phyloP scores from a whole-genome alignment of 2,329 filamentous ascomycete genomes.

The Cladosporium sp. region DNA sequence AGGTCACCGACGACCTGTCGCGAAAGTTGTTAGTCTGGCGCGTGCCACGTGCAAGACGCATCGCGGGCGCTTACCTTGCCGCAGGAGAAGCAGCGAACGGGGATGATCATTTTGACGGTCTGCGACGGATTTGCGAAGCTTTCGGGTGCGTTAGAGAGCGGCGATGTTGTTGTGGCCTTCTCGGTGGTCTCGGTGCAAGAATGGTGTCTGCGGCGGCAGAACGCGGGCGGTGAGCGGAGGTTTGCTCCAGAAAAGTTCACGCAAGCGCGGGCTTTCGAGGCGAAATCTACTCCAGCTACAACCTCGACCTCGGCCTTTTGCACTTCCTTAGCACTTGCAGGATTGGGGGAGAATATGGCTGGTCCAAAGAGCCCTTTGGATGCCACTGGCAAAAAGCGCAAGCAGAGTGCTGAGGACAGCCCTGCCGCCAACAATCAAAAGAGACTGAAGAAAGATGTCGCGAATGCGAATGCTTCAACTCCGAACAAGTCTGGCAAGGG shows the following conservation, averaged over 20 bases:
- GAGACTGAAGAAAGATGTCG: conserved; percentile 6
- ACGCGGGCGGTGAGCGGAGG: not conserved
- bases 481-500: conserved; percentile 2
- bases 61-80: conserved; percentile 68
- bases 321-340: no score
- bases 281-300: no score
- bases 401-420: conserved; percentile 10
- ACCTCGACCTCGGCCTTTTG: no score
- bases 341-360: not conserved
- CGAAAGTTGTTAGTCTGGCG: conserved; percentile 26
- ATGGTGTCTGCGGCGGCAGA: not conserved
- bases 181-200: not conserved
- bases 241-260: not conserved
- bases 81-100: conserved; percentile 96
- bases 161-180: no score
- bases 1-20: conserved; percentile 87
- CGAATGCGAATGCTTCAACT: conserved; percentile 1
- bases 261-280: no score
- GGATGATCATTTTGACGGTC: conserved; percentile 82
- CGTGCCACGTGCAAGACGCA: conserved; percentile 3
- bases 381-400: conserved; percentile 9
- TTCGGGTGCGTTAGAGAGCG: no score
- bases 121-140: not conserved
- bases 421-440: conserved; percentile 10
- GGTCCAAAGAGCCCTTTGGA: conserved; percentile 4